A percentile compares a stretch with the other conserved stretches of the same genome.
phyloP scores from a whole-genome alignment of 2,329 filamentous ascomycete genomes.

The Blumeria graminis region DNA sequence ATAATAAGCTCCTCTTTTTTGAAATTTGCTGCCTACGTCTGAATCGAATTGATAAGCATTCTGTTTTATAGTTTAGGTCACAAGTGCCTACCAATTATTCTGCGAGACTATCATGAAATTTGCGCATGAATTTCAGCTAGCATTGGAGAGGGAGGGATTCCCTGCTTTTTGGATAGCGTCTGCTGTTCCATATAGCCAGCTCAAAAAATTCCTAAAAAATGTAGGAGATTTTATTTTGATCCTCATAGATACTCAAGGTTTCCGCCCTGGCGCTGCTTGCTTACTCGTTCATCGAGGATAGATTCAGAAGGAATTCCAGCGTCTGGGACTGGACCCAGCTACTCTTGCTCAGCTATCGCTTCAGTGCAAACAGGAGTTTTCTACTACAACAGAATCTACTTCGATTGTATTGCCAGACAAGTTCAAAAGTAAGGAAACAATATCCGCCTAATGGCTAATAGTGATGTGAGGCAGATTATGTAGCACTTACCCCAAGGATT shows the following conservation, averaged over 20 bases:
- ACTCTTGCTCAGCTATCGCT: conserved; percentile 43
- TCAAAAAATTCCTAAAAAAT: conserved; percentile 76
- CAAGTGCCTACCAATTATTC: background rate
- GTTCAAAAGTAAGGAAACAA: conserved; percentile 21
- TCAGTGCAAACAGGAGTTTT: conserved; percentile 20
- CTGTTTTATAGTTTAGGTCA: too few species aligned
- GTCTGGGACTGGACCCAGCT: conserved; percentile 31
- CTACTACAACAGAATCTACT: background rate
- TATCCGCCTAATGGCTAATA: background rate
- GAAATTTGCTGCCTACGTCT: too few species aligned
- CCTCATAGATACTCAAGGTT: background rate
- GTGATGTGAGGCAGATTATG: conserved; percentile 13
- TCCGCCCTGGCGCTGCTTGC: too few species aligned
- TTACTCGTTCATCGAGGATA: background rate
- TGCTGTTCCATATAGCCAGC: conserved; percentile 59
- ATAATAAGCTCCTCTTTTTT: too few species aligned
- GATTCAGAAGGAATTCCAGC: background rate
- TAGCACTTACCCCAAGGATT: conserved; percentile 37
- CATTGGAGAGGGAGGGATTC: conserved; percentile 47
- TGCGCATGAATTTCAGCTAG: conserved; percentile 50
- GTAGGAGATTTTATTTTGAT: conserved; percentile 20
- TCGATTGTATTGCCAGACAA: conserved; percentile 16
- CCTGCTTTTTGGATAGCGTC: conserved; percentile 47
- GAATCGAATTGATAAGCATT: too few species aligned
- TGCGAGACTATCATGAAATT: conserved; percentile 46